Conservation (phyloP, 2,329 filamentous ascomycete genomes). For the Pezicula carpinea region DNA sequence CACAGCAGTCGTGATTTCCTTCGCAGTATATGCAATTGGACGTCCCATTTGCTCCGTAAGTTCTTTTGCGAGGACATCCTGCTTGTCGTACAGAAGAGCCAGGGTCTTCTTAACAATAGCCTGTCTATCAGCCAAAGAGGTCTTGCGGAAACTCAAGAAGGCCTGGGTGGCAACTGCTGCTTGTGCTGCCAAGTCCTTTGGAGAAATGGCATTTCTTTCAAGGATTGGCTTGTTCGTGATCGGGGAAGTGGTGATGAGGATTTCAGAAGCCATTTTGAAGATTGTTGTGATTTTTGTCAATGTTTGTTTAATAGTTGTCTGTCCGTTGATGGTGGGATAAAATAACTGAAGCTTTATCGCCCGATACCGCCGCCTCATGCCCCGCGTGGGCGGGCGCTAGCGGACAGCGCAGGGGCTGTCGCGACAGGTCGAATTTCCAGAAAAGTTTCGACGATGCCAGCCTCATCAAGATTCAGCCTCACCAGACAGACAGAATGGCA, state of each 20-base stretch:
- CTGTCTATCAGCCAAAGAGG: constrained; percentile 69
- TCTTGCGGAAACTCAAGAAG: constrained; percentile 73
- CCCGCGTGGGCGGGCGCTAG: no score
- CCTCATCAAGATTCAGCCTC: constrained; percentile 1
- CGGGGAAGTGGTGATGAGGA: constrained; percentile 78
- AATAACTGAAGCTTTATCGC: background rate
- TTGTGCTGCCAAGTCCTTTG: constrained; percentile 65
- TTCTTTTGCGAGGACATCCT: constrained; percentile 78
- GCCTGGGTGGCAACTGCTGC: constrained; percentile 68
- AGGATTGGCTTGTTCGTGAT: constrained; percentile 81
- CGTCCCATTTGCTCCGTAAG: constrained; percentile 94
- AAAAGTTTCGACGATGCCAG: background rate
- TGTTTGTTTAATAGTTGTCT: background rate
- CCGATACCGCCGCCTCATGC: no score
- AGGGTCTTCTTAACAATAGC: constrained; percentile 78
- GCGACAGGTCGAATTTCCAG: no score
- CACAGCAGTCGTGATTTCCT: constrained; percentile 80
- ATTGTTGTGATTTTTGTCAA: background rate
- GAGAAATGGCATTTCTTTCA: constrained; percentile 69
- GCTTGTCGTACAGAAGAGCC: constrained; percentile 60
- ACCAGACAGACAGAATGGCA: constrained; percentile 39
- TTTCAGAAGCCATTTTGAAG: constrained; percentile 55
- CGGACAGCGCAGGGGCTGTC: no score
- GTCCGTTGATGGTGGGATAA: constrained; percentile 4
- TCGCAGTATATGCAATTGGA: constrained; percentile 80